Base-by-base conservation (phyloP, 192 early-diverging fungal species). In the Coemansia sp. region DNA sequence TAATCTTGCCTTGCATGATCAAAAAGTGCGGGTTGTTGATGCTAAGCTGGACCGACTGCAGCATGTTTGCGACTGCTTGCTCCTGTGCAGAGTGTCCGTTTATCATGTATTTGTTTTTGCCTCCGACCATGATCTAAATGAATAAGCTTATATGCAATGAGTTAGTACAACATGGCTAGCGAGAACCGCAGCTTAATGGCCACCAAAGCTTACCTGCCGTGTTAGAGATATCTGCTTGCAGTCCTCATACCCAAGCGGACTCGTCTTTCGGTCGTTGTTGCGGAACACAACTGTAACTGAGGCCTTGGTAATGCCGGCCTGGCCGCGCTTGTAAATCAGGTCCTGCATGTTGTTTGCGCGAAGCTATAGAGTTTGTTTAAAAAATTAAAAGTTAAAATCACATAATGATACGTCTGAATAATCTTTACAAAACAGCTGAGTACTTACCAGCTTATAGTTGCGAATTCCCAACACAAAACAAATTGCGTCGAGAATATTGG, bases 1-100 rank as follows among this genome's bases (percentile, higher is more conserved):
- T 99, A 62, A 99, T 98, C 52, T 88, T 80, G 37, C 96, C 97
- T 82, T 99, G 97, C 96, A 97, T 97, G 62, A 99, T 99, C 56
- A 99, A 72, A 73, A 99, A 99, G 74, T 99, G 95, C 14, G 97
- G 97, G 68, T 99, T 97, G 84, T 99, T 96, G 80, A 99, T 93
- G 75, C 96, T 98, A 26, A 99, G 90, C 71, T 94, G 93, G 4
- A 99, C 96, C 12, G 95, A 97, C 64, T 99, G 96, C 49, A 98
- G 94, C 57, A 99, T 74, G 64, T 87, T 94, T 54, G 88, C 87
- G 1, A 99, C 94, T 15, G 88, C 87, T 60, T 96, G 89, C 64
- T 95, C 92, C 50, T 91, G 92, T 38, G 91, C 87, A 52, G 87
- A 89, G 65, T 92, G 90, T 23, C 94, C 94, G 82, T 99, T 99